Evolutionary conservation across 257 asterid species (phyloP).

Genomic region (Penstemon eatonii): DNA sequence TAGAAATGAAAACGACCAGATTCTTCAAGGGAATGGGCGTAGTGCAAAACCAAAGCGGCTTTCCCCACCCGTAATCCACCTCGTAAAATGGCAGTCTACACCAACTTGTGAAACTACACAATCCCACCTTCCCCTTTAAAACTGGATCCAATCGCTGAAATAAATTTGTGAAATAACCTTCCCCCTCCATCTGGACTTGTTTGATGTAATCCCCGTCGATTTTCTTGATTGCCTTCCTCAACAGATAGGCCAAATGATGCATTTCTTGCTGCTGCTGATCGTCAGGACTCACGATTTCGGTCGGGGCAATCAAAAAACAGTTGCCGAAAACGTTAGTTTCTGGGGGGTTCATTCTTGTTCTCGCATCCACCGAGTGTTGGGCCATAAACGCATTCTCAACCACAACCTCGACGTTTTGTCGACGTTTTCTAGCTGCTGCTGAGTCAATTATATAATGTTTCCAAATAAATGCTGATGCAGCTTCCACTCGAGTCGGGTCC

Average conservation of each 20-base stretch:
- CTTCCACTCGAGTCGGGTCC: slow-evolving; percentile 37
- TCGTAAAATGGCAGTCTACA: slow-evolving; percentile 34
- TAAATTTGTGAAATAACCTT: neutral
- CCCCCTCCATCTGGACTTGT: neutral
- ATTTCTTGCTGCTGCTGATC: neutral
- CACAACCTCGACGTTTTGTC: no score
- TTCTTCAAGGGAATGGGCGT: slow-evolving; percentile 32
- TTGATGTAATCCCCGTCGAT: slow-evolving; percentile 21
- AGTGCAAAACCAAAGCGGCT: slow-evolving; percentile 34
- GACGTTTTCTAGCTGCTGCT: neutral
- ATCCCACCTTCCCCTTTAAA: neutral
- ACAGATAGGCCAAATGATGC: slow-evolving; percentile 17
- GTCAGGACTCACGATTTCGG: no score
- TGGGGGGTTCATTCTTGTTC: slow-evolving; percentile 33
- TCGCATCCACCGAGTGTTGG: slow-evolving; percentile 32
- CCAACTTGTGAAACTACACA: slow-evolving; percentile 40
- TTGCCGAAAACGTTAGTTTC: slow-evolving; percentile 24
- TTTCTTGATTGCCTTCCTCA: slow-evolving; percentile 27
- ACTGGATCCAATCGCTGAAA: neutral
- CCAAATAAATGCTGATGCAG: slow-evolving; percentile 41
- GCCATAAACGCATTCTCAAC: slow-evolving; percentile 14
- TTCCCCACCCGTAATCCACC: slow-evolving; percentile 38
- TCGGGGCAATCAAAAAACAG: neutral
- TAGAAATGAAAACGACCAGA: slow-evolving; percentile 26
- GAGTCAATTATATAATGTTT: slow-evolving; percentile 22